Percentiles rank a stretch among this genome's conserved stretches.
Conservation (phyloP, 257 asterid species). For the Fraxinus americana region DNA sequence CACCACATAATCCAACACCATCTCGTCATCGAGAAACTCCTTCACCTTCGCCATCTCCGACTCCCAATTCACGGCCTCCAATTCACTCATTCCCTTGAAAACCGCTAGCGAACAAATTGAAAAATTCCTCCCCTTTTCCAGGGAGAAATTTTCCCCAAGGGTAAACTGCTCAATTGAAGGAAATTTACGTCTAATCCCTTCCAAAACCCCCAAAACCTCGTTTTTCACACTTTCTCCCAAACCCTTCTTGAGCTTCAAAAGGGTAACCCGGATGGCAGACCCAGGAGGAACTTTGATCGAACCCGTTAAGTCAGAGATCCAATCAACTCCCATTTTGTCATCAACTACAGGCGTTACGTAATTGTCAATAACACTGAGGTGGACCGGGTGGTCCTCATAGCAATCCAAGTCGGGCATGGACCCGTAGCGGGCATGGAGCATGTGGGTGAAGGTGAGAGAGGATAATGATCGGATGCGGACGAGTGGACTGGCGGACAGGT, state of each 20-base stretch:
- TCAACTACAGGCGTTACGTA: constrained; percentile 52
- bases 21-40: constrained; percentile 60
- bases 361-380: constrained; percentile 52
- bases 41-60: constrained; percentile 46
- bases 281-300: constrained; percentile 40
- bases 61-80: constrained; percentile 58
- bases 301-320: constrained; percentile 49
- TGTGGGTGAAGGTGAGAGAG: constrained; percentile 72
- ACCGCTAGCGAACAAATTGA: constrained; percentile 72
- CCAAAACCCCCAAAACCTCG: constrained; percentile 46
- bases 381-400: constrained; percentile 62
- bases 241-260: constrained; percentile 61
- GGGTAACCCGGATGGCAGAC: constrained; percentile 52
- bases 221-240: constrained; percentile 44
- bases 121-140: constrained; percentile 73
- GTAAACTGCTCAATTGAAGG: constrained; percentile 55
- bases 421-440: constrained; percentile 80
- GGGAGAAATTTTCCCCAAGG: constrained; percentile 79
- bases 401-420: constrained; percentile 55
- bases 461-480: constrained; percentile 50
- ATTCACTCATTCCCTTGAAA: constrained; percentile 49
- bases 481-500: constrained; percentile 73
- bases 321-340: constrained; percentile 73
- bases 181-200: constrained; percentile 53
- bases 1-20: constrained; percentile 60